A percentile compares a stretch with the other conserved stretches of the same genome.
These are phyloP conservation scores for Fraxinus velutina DNA, from an alignment of 305 asterid genomes.

Conservation along the genomic window DNA sequence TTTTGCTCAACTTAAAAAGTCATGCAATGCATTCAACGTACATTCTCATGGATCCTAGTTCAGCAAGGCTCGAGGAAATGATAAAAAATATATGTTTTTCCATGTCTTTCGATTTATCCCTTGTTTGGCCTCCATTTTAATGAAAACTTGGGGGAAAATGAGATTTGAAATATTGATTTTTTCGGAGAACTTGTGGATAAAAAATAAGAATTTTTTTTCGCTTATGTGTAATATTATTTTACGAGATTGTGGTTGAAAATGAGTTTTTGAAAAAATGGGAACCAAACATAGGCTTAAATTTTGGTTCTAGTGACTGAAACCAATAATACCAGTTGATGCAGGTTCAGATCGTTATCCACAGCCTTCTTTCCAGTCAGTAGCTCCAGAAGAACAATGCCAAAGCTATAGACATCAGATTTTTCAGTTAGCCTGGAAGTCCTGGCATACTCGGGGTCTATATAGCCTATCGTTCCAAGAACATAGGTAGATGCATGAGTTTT, in stretches of 20 bases:
- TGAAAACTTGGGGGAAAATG: not conserved
- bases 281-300: not conserved
- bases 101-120: not conserved
- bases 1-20: not conserved
- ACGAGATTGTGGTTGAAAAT: too few relatives aligned
- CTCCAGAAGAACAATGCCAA: conserved; percentile 91
- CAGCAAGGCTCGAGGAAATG: not conserved
- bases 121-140: not conserved
- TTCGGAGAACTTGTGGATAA: not conserved
- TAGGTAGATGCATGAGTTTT: conserved; percentile 84
- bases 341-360: conserved; percentile 72
- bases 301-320: not conserved
- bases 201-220: too few relatives aligned
- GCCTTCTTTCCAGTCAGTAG: conserved; percentile 90
- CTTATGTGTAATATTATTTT: too few relatives aligned
- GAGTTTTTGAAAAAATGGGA: not conserved
- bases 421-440: conserved; percentile 85
- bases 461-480: conserved; percentile 94
- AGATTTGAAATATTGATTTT: not conserved
- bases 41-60: not conserved
- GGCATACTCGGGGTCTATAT: conserved; percentile 96
- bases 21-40: too few relatives aligned
- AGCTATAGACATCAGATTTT: conserved; percentile 95
- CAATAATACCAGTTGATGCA: conserved; percentile 74
- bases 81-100: not conserved